A percentile compares a stretch with the other conserved stretches of the same genome.
phyloP scores from a whole-genome alignment of 202 grass and related monocot genomes.

The Carex sylvatica region DNA sequence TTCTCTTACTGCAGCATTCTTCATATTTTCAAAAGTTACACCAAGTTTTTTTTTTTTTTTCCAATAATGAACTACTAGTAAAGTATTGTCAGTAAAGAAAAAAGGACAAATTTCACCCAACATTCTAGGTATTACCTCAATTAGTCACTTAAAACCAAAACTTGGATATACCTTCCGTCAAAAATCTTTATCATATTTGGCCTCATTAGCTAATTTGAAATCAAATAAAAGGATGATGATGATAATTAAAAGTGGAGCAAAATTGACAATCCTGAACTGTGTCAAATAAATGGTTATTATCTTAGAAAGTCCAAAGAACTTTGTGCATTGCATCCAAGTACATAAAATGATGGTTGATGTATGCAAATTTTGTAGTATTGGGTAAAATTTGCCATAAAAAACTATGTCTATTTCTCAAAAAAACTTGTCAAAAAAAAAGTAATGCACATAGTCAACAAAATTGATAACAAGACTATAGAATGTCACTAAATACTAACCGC shows the following conservation, averaged over 20 bases:
- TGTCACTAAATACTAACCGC: constrained; percentile 9
- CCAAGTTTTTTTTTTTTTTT: background rate
- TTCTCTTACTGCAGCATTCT: background rate
- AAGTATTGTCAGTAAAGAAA: background rate
- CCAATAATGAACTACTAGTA: background rate
- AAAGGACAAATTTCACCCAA: background rate
- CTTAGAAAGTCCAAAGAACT: background rate
- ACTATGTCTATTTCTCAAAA: background rate
- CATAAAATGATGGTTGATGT: background rate
- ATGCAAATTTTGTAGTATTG: background rate
- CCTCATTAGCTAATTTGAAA: background rate
- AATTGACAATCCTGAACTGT: background rate
- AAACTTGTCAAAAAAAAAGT: background rate
- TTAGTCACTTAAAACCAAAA: background rate
- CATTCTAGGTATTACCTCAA: background rate
- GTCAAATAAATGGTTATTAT: background rate
- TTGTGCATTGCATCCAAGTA: background rate
- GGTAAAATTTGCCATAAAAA: background rate
- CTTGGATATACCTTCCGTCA: background rate
- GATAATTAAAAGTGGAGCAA: background rate
- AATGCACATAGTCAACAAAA: background rate
- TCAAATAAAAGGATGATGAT: background rate
- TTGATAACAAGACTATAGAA: background rate
- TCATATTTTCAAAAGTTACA: background rate
- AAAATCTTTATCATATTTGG: background rate